Evolutionary conservation across 164 flowering plant species (phyloP).

Genomic region (Nymphaea colorata): DNA sequence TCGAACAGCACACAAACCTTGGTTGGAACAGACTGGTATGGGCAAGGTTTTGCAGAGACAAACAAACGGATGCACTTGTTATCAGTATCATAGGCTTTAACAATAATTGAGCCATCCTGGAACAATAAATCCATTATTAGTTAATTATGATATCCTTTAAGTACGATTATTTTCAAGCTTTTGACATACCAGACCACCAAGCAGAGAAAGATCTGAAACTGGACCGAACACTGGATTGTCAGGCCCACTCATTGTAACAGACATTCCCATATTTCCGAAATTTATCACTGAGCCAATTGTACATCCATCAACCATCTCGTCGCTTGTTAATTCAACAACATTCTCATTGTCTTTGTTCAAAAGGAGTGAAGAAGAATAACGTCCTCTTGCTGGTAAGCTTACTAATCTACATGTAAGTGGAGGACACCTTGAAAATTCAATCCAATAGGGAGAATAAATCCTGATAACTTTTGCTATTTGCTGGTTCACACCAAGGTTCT

Average conservation of each 20-base stretch:
- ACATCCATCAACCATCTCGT: slow-evolving; percentile 67
- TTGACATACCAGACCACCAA: slow-evolving; percentile 71
- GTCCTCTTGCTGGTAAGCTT: slow-evolving; percentile 13
- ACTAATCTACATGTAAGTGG: slow-evolving; percentile 58
- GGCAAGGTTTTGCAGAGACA: slow-evolving; percentile 78
- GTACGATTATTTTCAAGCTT: no score
- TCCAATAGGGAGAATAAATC: slow-evolving; percentile 86
- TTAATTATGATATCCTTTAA: neutral
- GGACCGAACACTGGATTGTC: slow-evolving; percentile 56
- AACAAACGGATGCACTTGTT: slow-evolving; percentile 69
- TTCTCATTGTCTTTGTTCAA: slow-evolving; percentile 33
- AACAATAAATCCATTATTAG: neutral
- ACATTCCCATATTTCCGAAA: slow-evolving; percentile 55
- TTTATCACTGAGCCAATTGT: slow-evolving; percentile 77
- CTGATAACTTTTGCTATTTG: slow-evolving; percentile 43
- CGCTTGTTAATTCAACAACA: slow-evolving; percentile 57
- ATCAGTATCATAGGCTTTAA: slow-evolving; percentile 66
- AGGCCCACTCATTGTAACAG: slow-evolving; percentile 46
- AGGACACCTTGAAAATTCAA: slow-evolving; percentile 68
- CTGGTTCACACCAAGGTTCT: slow-evolving; percentile 38
- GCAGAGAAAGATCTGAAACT: slow-evolving; percentile 70
- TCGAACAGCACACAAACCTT: slow-evolving; percentile 38
- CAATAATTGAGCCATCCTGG: slow-evolving; percentile 88
- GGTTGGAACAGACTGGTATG: slow-evolving; percentile 79
- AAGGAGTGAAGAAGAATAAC: slow-evolving; percentile 28